Evolutionary conservation across 768 basidiomycete genomes (phyloP).

Genomic region (Naganishia friedmannii): DNA sequence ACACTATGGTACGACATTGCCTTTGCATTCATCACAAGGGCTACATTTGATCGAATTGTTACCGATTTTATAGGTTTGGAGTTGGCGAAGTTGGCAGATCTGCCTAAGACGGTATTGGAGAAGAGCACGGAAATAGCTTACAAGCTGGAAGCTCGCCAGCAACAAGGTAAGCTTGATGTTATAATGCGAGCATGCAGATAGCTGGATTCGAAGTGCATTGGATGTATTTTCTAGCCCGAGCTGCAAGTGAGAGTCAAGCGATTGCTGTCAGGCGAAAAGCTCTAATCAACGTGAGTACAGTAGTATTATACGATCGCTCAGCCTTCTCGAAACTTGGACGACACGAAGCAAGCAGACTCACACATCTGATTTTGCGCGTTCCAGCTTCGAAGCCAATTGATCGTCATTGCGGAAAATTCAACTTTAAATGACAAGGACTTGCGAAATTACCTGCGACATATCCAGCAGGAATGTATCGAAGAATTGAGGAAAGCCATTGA

Average conservation of each 20-base stretch:
- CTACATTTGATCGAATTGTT: not conserved
- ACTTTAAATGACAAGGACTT: not conserved
- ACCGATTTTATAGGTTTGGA: constrained; percentile 73
- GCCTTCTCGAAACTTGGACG: no score
- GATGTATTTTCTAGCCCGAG: not conserved
- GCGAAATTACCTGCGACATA: constrained; percentile 1
- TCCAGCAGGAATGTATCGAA: constrained; percentile 2
- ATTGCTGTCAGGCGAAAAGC: constrained; percentile 6
- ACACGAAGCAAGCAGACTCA: no score
- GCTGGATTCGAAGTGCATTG: not conserved
- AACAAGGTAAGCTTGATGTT: constrained; percentile 54
- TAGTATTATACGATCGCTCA: not conserved
- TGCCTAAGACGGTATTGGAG: constrained; percentile 68
- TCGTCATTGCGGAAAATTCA: constrained; percentile 10
- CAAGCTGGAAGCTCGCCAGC: constrained; percentile 61
- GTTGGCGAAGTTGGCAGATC: constrained; percentile 78
- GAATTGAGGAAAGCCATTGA: constrained; percentile 10
- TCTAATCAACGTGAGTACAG: constrained; percentile 5
- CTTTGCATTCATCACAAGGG: not conserved
- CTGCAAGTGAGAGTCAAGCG: constrained; percentile 20
- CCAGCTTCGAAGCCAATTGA: constrained; percentile 14
- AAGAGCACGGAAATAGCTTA: constrained; percentile 66
- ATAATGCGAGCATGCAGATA: not conserved
- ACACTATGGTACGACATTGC: constrained; percentile 47
- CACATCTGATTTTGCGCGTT: no score